Evolutionary conservation across 2,329 filamentous ascomycete genomes (phyloP).

Genomic region (Trichoderma atroviride): DNA sequence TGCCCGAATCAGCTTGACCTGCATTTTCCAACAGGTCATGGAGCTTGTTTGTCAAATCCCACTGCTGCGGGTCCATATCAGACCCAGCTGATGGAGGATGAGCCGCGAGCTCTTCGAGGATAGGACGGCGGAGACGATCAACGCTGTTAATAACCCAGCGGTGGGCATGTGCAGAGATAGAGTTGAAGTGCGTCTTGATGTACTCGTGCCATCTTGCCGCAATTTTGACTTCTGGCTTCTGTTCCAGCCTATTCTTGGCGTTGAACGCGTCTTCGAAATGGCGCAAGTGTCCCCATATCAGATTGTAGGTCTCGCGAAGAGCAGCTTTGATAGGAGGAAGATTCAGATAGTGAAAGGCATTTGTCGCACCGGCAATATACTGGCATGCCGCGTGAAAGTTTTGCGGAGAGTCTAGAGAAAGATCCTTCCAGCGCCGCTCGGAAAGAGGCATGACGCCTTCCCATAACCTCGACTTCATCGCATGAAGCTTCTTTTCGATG

Average conservation of each 20-base stretch:
- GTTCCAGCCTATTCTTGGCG: constrained; percentile 22
- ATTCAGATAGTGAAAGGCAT: constrained; percentile 38
- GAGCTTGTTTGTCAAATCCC: constrained; percentile 31
- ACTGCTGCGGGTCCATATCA: constrained; percentile 9
- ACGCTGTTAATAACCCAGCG: constrained; percentile 34
- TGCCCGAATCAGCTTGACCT: constrained; percentile 32
- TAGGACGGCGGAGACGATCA: constrained; percentile 29
- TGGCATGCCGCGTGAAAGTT: constrained; percentile 35
- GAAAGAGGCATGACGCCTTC: constrained; percentile 36
- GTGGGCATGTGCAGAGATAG: constrained; percentile 32
- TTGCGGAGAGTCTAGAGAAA: constrained; percentile 30
- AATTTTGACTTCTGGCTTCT: constrained; percentile 25
- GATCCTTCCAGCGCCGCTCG: constrained; percentile 34
- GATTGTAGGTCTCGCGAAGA: constrained; percentile 35
- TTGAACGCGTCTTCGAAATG: constrained; percentile 35
- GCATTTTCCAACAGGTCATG: constrained; percentile 33
- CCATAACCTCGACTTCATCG: constrained; percentile 38
- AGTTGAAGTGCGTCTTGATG: constrained; percentile 32
- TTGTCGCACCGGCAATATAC: constrained; percentile 30
- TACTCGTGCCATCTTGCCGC: constrained; percentile 35
- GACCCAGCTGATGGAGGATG: background rate
- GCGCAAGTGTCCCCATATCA: constrained; percentile 34
- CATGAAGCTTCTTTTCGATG: constrained; percentile 35
- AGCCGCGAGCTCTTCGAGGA: constrained; percentile 22
- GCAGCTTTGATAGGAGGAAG: constrained; percentile 26